These are phyloP conservation scores for Tilletiopsis washingtonensis DNA, from an alignment of 1,284 basidiomycete genomes.

Conservation along the genomic window DNA sequence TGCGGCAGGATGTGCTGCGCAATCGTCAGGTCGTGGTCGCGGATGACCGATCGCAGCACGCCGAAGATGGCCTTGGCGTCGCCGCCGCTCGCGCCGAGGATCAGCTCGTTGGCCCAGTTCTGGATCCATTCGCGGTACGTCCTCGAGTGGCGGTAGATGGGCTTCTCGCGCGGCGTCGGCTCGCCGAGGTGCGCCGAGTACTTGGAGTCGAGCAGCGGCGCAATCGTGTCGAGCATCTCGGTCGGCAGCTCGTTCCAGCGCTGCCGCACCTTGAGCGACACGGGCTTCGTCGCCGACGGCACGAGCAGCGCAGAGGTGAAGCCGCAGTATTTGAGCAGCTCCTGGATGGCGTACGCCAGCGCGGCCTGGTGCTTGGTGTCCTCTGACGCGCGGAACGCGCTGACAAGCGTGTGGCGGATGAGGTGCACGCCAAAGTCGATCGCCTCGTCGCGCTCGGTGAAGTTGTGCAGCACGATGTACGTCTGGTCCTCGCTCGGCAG, in stretches of 20 bases:
- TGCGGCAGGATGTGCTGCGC: conserved; percentile 87
- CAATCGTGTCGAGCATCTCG: conserved; percentile 76
- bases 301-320: conserved; percentile 67
- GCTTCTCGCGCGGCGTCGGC: conserved; percentile 17
- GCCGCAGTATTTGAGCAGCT: conserved; percentile 77
- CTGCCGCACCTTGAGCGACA: conserved; percentile 56
- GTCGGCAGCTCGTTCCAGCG: conserved; percentile 71
- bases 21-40: conserved; percentile 81
- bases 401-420: conserved; percentile 76
- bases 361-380: conserved; percentile 86
- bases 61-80: conserved; percentile 60
- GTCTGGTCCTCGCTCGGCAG: conserved; percentile 58
- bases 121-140: conserved; percentile 97
- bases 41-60: conserved; percentile 69
- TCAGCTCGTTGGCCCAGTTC: conserved; percentile 77
- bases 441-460: conserved; percentile 70
- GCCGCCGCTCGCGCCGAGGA: conserved; percentile 53
- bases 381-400: conserved; percentile 85
- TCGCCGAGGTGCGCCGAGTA: conserved; percentile 33
- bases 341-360: conserved; percentile 86
- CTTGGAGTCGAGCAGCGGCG: conserved; percentile 58
- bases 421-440: conserved; percentile 75
- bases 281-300: conserved; percentile 46
- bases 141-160: conserved; percentile 61
- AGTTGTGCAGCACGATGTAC: conserved; percentile 73